Percentiles rank a stretch among this genome's conserved stretches.
Conservation (phyloP, 2,329 filamentous ascomycete species). For the Alternaria atra region DNA sequence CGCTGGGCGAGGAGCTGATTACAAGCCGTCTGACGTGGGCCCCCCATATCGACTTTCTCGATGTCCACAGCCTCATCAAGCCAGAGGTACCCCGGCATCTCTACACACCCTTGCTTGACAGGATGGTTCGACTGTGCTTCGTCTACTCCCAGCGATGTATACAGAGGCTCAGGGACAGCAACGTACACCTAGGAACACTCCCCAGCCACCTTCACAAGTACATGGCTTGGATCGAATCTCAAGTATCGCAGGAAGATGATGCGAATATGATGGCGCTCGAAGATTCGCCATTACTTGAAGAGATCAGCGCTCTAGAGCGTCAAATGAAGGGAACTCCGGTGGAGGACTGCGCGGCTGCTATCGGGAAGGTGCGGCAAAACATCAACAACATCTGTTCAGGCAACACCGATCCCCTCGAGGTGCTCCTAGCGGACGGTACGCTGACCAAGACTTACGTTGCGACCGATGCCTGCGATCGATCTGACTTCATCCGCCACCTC, state of each 20-base stretch:
- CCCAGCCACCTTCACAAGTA: no score
- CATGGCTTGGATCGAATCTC: no score
- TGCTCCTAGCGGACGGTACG: neutral
- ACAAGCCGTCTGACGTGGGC: neutral
- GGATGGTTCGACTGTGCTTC: neutral
- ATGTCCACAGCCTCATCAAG: neutral
- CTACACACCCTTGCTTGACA: neutral
- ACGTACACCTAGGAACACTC: neutral
- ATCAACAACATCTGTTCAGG: neutral
- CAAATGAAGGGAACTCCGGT: no score
- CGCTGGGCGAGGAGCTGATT: no score
- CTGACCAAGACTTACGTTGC: neutral
- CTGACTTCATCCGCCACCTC: neutral
- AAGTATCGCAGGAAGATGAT: no score
- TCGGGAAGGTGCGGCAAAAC: neutral
- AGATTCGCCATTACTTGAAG: no score
- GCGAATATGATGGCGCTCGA: no score
- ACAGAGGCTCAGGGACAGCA: neutral
- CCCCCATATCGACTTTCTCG: neutral
- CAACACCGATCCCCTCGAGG: neutral
- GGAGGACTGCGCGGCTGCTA: no score
- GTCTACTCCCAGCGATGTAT: neutral
- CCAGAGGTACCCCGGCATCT: neutral
- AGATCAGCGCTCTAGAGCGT: no score
- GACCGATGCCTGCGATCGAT: neutral